Conservation (phyloP, 495 filamentous ascomycete species). For the Annulohypoxylon moriforme region DNA sequence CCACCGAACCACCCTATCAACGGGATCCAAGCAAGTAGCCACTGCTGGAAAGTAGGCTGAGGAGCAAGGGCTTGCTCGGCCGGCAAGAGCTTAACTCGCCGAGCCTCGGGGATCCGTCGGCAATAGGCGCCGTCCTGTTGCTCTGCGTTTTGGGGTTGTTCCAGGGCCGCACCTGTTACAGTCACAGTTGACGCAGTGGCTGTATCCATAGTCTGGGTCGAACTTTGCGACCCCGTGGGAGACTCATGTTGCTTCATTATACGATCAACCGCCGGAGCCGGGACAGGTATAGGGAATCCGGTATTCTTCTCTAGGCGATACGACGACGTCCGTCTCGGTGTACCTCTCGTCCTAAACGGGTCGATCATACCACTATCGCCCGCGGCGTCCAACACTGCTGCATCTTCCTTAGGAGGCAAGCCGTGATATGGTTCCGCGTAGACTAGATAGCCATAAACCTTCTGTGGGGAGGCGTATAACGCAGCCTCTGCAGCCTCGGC, state of each 20-base stretch:
- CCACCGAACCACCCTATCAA: conserved; percentile 76
- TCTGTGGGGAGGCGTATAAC: conserved; percentile 78
- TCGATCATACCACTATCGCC: conserved; percentile 47
- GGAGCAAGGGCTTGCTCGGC: conserved; percentile 75
- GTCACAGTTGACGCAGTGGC: conserved; percentile 70
- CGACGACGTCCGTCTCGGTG: conserved; percentile 28
- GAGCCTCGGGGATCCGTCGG: conserved; percentile 59
- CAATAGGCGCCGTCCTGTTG: conserved; percentile 50
- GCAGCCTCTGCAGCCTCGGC: conserved; percentile 81
- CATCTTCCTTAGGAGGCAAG: conserved; percentile 73
- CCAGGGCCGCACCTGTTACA: conserved; percentile 57
- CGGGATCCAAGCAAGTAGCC: conserved; percentile 69
- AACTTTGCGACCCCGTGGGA: conserved; percentile 55
- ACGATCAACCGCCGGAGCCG: conserved; percentile 1
- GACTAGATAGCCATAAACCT: conserved; percentile 78
- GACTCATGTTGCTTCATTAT: conserved; percentile 27
- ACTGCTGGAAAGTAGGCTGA: conserved; percentile 69
- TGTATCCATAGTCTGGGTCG: conserved; percentile 62
- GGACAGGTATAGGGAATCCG: conserved; percentile 14
- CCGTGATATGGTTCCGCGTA: conserved; percentile 82
- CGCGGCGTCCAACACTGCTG: conserved; percentile 63
- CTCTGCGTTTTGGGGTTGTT: conserved; percentile 38
- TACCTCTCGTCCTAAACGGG: conserved; percentile 27
- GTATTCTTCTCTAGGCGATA: conserved; percentile 19
- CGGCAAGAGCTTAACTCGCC: conserved; percentile 60